These are phyloP conservation scores for Alternaria sp. DNA, from an alignment of 2,329 filamentous ascomycete genomes.

Conservation along the genomic window DNA sequence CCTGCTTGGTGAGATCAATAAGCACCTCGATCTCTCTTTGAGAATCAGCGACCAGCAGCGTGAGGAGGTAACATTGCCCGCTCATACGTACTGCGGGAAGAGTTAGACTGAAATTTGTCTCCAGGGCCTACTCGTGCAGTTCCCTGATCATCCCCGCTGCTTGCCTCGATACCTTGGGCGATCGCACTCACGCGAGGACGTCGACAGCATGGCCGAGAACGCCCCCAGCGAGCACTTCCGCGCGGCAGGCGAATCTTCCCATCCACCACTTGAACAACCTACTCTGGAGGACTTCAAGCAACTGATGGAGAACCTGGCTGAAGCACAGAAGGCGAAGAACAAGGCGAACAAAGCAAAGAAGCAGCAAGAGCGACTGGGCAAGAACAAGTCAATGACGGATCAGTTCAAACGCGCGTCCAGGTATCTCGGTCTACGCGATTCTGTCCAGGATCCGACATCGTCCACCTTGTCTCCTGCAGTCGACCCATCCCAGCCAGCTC, in stretches of 20 bases:
- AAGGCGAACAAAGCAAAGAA: constrained; percentile 58
- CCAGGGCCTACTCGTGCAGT: constrained; percentile 65
- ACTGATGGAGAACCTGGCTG: constrained; percentile 61
- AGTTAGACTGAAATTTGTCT: not conserved
- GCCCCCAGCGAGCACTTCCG: constrained; percentile 22
- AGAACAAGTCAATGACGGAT: constrained; percentile 60
- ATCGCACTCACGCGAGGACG: constrained; percentile 56
- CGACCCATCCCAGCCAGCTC: constrained; percentile 23
- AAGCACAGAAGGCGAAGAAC: constrained; percentile 58
- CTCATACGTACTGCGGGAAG: not conserved
- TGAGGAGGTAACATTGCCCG: constrained; percentile 37
- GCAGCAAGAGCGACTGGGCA: constrained; percentile 56
- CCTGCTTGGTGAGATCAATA: constrained; percentile 71
- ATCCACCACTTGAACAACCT: constrained; percentile 41
- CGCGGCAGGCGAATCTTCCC: constrained; percentile 24
- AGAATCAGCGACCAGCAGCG: constrained; percentile 63
- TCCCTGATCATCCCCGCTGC: constrained; percentile 65
- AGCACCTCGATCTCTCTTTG: constrained; percentile 59
- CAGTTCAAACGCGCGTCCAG: constrained; percentile 70
- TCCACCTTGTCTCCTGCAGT: constrained; percentile 15
- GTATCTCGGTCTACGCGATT: constrained; percentile 71
- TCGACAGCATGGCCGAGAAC: constrained; percentile 45
- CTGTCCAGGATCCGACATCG: not conserved
- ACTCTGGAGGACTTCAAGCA: constrained; percentile 58
- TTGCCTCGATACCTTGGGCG: constrained; percentile 72